A percentile compares a stretch with the other conserved stretches of the same genome.
Evolutionary conservation across 106 monocot genomes (phyloP).

Genomic region (Platanthera zijinensis): DNA sequence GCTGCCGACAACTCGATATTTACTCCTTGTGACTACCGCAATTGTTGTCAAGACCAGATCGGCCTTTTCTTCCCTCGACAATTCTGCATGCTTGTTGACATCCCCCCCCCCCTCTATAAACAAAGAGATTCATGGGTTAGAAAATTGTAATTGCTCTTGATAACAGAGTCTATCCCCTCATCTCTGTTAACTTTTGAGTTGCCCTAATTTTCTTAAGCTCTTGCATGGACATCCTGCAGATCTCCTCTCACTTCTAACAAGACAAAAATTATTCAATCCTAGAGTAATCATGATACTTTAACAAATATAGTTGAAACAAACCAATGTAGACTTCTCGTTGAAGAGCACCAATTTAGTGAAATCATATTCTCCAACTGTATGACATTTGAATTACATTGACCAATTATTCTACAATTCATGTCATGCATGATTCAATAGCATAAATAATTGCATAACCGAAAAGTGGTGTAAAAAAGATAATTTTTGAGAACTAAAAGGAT

Average conservation of each 20-base stretch:
- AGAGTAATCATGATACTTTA: neutral
- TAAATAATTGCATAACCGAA: neutral
- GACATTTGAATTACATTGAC: neutral
- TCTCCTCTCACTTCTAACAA: neutral
- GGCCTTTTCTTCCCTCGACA: no score
- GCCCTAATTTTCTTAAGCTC: neutral
- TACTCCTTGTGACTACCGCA: no score
- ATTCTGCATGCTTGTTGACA: no score
- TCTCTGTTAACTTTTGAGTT: no score
- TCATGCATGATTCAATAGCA: neutral
- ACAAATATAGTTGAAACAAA: neutral
- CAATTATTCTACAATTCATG: neutral
- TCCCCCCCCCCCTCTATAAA: no score
- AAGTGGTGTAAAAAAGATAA: neutral
- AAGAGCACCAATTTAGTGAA: neutral
- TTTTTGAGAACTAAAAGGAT: neutral
- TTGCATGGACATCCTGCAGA: neutral
- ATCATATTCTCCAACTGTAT: neutral
- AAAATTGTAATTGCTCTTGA: no score
- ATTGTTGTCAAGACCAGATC: no score
- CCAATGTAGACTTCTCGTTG: neutral
- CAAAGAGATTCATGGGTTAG: no score
- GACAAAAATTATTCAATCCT: neutral
- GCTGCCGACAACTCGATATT: no score
- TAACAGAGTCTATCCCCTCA: no score